Conservation (phyloP, 345 rosid species). For the Excoecaria agallocha region DNA sequence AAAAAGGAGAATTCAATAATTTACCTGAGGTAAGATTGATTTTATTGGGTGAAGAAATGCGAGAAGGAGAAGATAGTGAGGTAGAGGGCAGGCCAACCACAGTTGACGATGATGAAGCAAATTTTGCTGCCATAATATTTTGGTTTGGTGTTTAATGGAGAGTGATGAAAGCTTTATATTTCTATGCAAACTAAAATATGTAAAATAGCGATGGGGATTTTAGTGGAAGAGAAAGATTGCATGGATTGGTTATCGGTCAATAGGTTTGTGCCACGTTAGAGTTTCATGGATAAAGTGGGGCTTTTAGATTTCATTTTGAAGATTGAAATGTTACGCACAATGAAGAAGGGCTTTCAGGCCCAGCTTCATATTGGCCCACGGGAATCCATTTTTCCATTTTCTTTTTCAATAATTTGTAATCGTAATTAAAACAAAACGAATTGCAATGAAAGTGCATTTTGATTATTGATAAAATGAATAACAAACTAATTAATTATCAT, state of each 20-base stretch:
- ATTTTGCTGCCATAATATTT: slow-evolving; percentile 49
- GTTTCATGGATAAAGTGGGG: slow-evolving; percentile 57
- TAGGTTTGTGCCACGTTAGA: slow-evolving; percentile 54
- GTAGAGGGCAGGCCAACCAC: slow-evolving; percentile 65
- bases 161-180: background rate
- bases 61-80: slow-evolving; percentile 35
- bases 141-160: too few species aligned
- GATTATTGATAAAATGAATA: too few species aligned
- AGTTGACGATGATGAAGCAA: slow-evolving; percentile 45
- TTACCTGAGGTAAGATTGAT: slow-evolving; percentile 57
- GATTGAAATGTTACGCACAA: background rate
- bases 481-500: too few species aligned
- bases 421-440: too few species aligned
- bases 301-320: background rate
- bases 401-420: too few species aligned
- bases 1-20: background rate
- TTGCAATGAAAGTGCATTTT: too few species aligned
- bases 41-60: slow-evolving; percentile 21
- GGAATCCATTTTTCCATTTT: background rate
- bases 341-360: background rate
- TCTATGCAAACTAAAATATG: background rate
- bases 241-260: slow-evolving; percentile 44
- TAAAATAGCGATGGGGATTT: slow-evolving; percentile 27
- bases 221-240: slow-evolving; percentile 52
- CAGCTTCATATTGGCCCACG: background rate